phyloP scores from a whole-genome alignment of 177 flowering plant species.

The Vitis hybrid region DNA sequence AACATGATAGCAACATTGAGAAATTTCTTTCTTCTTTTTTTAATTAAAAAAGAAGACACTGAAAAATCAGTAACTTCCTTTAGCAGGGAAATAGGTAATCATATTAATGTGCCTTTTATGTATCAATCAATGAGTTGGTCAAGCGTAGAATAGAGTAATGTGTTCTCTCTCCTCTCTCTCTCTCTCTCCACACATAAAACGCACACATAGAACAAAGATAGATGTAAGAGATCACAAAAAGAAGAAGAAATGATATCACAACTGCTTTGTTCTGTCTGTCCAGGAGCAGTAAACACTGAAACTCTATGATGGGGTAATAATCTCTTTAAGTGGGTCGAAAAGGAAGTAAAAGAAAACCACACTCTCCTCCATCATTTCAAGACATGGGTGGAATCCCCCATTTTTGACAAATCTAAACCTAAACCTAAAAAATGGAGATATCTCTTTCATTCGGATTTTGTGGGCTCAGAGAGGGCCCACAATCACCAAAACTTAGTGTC shows the following conservation, averaged over 20 bases:
- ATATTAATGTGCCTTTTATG: too few species aligned
- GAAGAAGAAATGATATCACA: constrained; percentile 17
- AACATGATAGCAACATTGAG: too few species aligned
- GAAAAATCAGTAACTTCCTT: too few species aligned
- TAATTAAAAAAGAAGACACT: too few species aligned
- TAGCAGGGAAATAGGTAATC: too few species aligned
- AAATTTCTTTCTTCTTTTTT: too few species aligned
- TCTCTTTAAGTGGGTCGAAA: constrained; percentile 25
- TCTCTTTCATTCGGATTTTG: constrained; percentile 62
- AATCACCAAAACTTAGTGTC: constrained; percentile 34
- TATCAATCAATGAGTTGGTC: too few species aligned
- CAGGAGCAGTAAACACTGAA: constrained; percentile 17
- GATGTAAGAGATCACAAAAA: constrained; percentile 36
- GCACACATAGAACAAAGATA: constrained; percentile 4
- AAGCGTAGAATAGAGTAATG: too few species aligned
- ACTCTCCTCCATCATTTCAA: constrained; percentile 19
- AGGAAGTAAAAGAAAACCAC: constrained; percentile 15
- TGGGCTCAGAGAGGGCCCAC: constrained; percentile 52
- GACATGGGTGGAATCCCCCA: constrained; percentile 13
- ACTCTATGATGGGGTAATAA: constrained; percentile 37
- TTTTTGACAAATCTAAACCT: constrained; percentile 23
- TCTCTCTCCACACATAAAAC: not conserved
- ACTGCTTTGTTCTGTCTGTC: constrained; percentile 31
- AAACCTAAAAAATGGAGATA: constrained; percentile 31
- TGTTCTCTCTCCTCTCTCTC: constrained; percentile 2